Base-by-base conservation (phyloP, 257 asterid genomes). In the Coffea canephora region DNA sequence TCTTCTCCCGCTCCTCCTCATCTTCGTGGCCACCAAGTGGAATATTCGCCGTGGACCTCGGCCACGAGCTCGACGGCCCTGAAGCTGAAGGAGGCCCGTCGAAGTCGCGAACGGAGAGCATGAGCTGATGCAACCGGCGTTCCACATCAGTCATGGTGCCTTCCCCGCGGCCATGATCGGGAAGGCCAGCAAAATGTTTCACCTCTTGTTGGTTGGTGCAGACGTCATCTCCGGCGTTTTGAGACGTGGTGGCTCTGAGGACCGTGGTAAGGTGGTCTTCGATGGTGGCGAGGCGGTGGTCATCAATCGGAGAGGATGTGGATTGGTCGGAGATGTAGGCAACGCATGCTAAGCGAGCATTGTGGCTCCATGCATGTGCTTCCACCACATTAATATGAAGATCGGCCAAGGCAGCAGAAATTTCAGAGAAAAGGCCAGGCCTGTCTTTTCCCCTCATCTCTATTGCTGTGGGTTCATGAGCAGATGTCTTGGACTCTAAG, bases 351-450 rank as follows among this genome's bases (percentile, higher is more conserved):
- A 93, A 41, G 27, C 85, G 89, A 0, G 92, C 87, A 16, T 93
- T 93, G 70, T 93, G 97, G 88, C 89, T 89, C 97, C 97, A 93
- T 0, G 96, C 92, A 43, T 93, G 96, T 6, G 95, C 97, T 69
- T 89, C 94, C 0, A 91, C 86, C 0, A 93, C 83, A 87, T 90
- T 90, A 86, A 94, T 88, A 8, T 89, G 91, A 68, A 91, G 94
- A 70, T 93, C 95, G 7, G 93, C 93, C 45, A 91, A 50, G 41
- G 95, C 95, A 9, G 97, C 97, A 74, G 95, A 91, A 46, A 93
- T 91, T 90, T 93, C 97, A 0, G 97, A 91, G 64, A 93, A 89
- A 13, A 93, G 78, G 0, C 95, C 95, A 0, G 97, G 95, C 80
- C 97, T 77, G 84, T 91, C 97, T 69, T 85, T 91, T 73, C 97